Percentiles rank a stretch among this genome's conserved stretches.
Evolutionary conservation across 139 green algal genomes (phyloP).

Genomic region (Gonium pectorale): DNA sequence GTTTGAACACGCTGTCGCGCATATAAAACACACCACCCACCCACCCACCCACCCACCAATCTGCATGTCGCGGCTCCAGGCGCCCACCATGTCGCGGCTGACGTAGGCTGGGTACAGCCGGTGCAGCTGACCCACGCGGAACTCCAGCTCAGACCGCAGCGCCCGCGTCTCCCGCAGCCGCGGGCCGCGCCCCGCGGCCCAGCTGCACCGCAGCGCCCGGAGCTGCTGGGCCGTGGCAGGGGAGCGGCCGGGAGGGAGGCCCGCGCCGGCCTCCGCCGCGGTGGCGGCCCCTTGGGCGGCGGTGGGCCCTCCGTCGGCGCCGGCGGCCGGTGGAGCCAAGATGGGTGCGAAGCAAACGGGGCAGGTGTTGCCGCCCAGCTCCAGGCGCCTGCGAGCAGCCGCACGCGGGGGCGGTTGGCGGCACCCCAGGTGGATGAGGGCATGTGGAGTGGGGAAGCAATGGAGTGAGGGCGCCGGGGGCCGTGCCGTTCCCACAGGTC

Average conservation of each 20-base stretch:
- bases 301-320: neutral
- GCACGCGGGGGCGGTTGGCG: neutral
- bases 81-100: neutral
- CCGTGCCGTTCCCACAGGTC: no score
- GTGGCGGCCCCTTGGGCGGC: neutral
- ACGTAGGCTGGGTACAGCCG: slow-evolving; percentile 50
- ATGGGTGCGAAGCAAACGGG: neutral
- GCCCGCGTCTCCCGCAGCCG: no score
- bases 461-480: no score
- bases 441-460: neutral
- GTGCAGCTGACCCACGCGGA: slow-evolving; percentile 40
- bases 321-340: neutral
- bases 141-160: slow-evolving; percentile 33
- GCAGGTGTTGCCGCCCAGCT: neutral
- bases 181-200: neutral
- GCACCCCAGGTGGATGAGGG: neutral
- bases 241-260: neutral
- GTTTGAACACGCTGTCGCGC: neutral
- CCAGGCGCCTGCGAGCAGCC: neutral
- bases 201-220: neutral
- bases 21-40: neutral
- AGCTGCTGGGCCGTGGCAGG: neutral
- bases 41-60: neutral
- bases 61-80: neutral
- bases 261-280: neutral